Conservation (phyloP, 2,329 filamentous ascomycete species). For the Arachnomyces sp. region DNA sequence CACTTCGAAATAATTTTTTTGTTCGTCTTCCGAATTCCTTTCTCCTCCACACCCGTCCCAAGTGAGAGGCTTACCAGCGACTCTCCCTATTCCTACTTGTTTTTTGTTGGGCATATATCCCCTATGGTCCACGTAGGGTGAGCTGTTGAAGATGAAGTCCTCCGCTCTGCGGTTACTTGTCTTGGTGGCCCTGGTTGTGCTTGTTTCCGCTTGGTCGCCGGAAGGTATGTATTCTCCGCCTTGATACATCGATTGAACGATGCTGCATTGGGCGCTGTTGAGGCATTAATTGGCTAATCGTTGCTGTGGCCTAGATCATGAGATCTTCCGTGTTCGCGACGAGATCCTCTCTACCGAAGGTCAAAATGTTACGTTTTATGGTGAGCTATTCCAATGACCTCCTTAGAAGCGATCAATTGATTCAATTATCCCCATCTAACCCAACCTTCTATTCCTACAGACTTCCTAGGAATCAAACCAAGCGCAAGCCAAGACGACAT, state of each 20-base stretch:
- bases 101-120: slow-evolving; percentile 13
- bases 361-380: slow-evolving; percentile 76
- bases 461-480: slow-evolving; percentile 71
- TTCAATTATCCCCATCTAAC: slow-evolving; percentile 1
- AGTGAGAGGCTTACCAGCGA: too few relatives aligned
- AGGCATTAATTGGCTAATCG: too few relatives aligned
- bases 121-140: not conserved
- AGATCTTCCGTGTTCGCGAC: slow-evolving; percentile 93
- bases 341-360: slow-evolving; percentile 73
- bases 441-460: slow-evolving; percentile 25
- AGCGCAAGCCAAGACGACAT: slow-evolving; percentile 77
- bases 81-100: slow-evolving; percentile 6
- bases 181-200: slow-evolving; percentile 58
- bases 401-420: too few relatives aligned
- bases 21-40: slow-evolving; percentile 1
- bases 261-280: not conserved
- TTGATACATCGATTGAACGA: too few relatives aligned
- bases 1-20: not conserved
- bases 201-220: slow-evolving; percentile 73
- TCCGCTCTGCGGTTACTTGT: slow-evolving; percentile 55
- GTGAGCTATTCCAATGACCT: slow-evolving; percentile 21
- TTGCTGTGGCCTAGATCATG: slow-evolving; percentile 63
- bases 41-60: slow-evolving; percentile 6
- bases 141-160: slow-evolving; percentile 57
- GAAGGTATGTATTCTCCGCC: slow-evolving; percentile 56